Evolutionary conservation across 805 yeast species (phyloP).

Genomic region (Myxozyma monticola): DNA sequence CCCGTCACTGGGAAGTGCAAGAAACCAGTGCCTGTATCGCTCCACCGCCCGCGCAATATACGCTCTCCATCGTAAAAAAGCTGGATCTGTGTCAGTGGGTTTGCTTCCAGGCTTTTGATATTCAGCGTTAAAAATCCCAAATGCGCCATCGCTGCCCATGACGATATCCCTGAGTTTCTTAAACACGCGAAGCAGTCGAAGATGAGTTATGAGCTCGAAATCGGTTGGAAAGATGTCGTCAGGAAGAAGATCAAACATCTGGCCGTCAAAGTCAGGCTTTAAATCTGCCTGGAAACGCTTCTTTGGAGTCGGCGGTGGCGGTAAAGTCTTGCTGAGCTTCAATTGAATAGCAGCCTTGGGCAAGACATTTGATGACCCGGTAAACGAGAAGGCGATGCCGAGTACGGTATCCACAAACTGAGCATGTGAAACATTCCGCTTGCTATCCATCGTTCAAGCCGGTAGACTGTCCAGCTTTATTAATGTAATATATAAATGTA

Average conservation of each 20-base stretch:
- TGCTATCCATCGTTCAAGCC: too few relatives aligned
- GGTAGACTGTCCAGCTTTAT: too few relatives aligned
- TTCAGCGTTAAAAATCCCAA: neutral
- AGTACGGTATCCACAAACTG: neutral
- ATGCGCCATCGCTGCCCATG: slow-evolving; percentile 6
- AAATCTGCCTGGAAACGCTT: too few relatives aligned
- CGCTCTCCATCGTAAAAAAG: slow-evolving; percentile 7
- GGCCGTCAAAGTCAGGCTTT: too few relatives aligned
- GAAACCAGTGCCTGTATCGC: slow-evolving; percentile 17
- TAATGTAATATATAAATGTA: too few relatives aligned
- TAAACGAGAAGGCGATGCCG: neutral
- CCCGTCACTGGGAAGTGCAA: slow-evolving; percentile 3
- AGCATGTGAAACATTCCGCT: too few relatives aligned
- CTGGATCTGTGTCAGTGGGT: neutral
- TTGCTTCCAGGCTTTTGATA: neutral
- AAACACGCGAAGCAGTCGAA: slow-evolving; percentile 7
- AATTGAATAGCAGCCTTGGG: too few relatives aligned
- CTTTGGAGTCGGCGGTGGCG: too few relatives aligned
- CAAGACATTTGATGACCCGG: too few relatives aligned
- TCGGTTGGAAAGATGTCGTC: too few relatives aligned
- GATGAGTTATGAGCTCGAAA: slow-evolving; percentile 8
- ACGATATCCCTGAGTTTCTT: neutral
- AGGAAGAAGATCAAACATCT: too few relatives aligned
- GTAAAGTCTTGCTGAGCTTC: too few relatives aligned
- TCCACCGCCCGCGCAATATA: slow-evolving; percentile 19